These are phyloP conservation scores for Graphiopsis chlorocephala DNA, from an alignment of 2,329 filamentous ascomycete species.

Conservation along the genomic window DNA sequence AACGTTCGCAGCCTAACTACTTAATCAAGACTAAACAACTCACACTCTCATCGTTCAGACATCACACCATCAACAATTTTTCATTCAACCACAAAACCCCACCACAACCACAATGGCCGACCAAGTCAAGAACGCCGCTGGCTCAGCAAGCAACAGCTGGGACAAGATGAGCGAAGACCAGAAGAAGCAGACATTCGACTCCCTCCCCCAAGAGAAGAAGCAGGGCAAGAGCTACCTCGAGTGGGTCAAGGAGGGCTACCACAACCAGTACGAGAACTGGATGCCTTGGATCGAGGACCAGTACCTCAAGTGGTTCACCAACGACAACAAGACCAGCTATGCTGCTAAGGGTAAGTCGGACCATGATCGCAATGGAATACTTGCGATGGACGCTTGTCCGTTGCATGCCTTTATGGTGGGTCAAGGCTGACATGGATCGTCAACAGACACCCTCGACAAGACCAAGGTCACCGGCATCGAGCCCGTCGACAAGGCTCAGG, in stretches of 20 bases:
- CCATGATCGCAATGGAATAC: rapidly evolving
- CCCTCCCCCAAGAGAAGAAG: slow-evolving; percentile 32
- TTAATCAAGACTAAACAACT: neutral
- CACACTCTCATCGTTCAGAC: neutral
- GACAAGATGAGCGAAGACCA: slow-evolving; percentile 35
- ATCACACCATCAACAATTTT: too few species aligned
- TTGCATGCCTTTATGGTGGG: neutral
- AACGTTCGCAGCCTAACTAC: neutral
- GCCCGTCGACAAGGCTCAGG: slow-evolving; percentile 67
- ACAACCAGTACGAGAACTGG: slow-evolving; percentile 71
- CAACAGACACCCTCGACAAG: slow-evolving; percentile 62
- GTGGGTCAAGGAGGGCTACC: slow-evolving; percentile 63
- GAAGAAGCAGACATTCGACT: slow-evolving; percentile 35
- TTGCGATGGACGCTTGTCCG: neutral
- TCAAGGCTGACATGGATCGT: neutral
- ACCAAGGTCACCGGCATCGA: slow-evolving; percentile 66
- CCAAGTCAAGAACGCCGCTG: slow-evolving; percentile 19
- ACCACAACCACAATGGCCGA: slow-evolving; percentile 12
- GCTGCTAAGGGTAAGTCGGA: slow-evolving; percentile 59
- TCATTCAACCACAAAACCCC: too few species aligned
- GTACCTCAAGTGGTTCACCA: slow-evolving; percentile 70
- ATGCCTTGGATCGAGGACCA: slow-evolving; percentile 74
- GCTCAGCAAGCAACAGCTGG: slow-evolving; percentile 30
- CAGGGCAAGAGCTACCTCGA: slow-evolving; percentile 45
- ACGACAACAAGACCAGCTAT: slow-evolving; percentile 74